Percentiles rank a stretch among this genome's conserved stretches.
phyloP scores from a whole-genome alignment of 441 rosid genomes.

The Adansonia grandidieri region DNA sequence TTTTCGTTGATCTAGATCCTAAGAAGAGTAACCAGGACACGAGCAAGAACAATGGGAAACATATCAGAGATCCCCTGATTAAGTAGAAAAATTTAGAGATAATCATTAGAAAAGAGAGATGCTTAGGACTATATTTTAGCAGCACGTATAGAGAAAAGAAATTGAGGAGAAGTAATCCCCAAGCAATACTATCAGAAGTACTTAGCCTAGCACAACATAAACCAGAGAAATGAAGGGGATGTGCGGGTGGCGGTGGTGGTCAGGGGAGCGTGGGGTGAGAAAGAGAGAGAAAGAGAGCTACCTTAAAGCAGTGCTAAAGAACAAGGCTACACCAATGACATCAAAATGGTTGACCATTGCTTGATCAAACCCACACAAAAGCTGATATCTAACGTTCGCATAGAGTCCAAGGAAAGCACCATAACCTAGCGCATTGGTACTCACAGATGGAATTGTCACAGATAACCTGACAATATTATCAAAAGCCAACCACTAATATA shows the following conservation, averaged over 20 bases:
- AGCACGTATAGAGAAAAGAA: not conserved
- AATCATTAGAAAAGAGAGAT: not conserved
- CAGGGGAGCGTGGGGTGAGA: not conserved
- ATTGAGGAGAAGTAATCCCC: not conserved
- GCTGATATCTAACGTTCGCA: slow-evolving; percentile 86
- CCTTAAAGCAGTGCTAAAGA: slow-evolving; percentile 86
- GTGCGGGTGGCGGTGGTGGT: not conserved
- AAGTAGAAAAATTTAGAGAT: not conserved
- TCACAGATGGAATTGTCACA: slow-evolving; percentile 72
- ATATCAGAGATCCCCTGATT: not conserved
- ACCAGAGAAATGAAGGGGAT: not conserved
- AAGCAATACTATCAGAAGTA: not conserved
- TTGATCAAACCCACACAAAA: slow-evolving; percentile 79
- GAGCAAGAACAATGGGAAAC: not conserved
- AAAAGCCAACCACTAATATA: slow-evolving; percentile 12
- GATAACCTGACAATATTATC: slow-evolving; percentile 61
- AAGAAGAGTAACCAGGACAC: not conserved
- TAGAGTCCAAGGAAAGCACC: slow-evolving; percentile 94
- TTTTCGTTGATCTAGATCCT: not conserved
- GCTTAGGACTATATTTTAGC: not conserved
- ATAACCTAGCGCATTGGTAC: slow-evolving; percentile 75
- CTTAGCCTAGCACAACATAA: slow-evolving; percentile 2
- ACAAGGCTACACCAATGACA: slow-evolving; percentile 86
- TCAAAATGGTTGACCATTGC: slow-evolving; percentile 76
- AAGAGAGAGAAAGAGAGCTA: slow-evolving; percentile 52